phyloP scores from a whole-genome alignment of 78 protist genomes.

The Polysphondylium violaceum region DNA sequence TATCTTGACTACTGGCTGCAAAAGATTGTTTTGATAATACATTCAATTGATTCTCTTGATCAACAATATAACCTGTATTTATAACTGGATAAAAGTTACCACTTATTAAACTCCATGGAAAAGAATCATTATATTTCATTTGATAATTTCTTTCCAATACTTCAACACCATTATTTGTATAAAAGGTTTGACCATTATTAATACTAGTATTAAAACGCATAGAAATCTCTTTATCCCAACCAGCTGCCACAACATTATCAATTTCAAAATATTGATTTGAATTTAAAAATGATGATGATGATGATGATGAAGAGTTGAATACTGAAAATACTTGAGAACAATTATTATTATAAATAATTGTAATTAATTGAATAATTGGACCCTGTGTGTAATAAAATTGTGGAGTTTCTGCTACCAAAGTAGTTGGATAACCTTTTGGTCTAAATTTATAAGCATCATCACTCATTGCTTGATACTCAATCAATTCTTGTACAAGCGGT shows the following conservation, averaged over 20 bases:
- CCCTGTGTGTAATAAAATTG: conserved; percentile 50
- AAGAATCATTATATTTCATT: conserved; percentile 32
- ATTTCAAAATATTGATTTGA: conserved; percentile 53
- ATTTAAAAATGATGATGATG: background rate
- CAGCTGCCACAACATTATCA: conserved; percentile 34
- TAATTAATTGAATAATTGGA: conserved; percentile 32
- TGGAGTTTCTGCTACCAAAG: conserved; percentile 20
- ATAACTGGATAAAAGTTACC: conserved; percentile 62
- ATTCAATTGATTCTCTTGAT: conserved; percentile 19
- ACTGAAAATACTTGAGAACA: conserved; percentile 26
- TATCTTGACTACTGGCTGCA: conserved; percentile 36
- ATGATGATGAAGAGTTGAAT: background rate
- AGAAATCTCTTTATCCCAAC: conserved; percentile 50
- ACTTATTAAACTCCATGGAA: conserved; percentile 13
- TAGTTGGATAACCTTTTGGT: conserved; percentile 4
- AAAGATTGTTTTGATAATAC: conserved; percentile 11
- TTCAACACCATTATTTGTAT: conserved; percentile 66
- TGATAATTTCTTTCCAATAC: conserved; percentile 26
- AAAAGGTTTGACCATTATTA: background rate
- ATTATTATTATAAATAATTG: conserved; percentile 26
- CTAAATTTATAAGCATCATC: conserved; percentile 74
- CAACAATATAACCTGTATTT: conserved; percentile 8
- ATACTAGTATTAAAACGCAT: conserved; percentile 41
- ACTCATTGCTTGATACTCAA: conserved; percentile 16
- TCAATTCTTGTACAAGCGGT: conserved; percentile 7